Base-by-base conservation (phyloP, 495 filamentous ascomycete genomes). In the Penicillium salamii region DNA sequence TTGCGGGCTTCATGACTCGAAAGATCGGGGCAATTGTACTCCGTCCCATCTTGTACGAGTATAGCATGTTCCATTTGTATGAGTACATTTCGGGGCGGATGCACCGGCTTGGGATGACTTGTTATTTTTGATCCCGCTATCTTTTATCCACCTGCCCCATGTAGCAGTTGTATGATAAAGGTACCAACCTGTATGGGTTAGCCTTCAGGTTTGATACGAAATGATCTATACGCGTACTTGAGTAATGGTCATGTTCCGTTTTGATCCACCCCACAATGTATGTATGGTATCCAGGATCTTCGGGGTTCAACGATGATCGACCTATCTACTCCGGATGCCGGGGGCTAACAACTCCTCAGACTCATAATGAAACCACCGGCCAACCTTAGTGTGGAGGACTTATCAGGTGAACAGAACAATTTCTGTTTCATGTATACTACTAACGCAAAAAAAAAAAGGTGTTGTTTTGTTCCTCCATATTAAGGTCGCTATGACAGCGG, bases 101-200 rank as follows among this genome's bases (percentile, higher is more conserved):
- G 18, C 35, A 21, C 17, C 35, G 17, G 35, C 35, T 26, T 26
- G 4, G 8, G 3, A 8, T 8, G 23, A 3, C 23, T 26, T 26
- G 23, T 26, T 8, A 26, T 26, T 26, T 26, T 26, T 26, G 3
- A 8, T 26, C 3, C 23, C 23, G 23, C 23, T 26, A 26, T 26
- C 12, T 19, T 28, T 51, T 33, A 45, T 21, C 24, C 26, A 39
- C 34, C 49, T 44, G 23, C 49, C 49, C 21, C 17, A 44, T 39
- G 3, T 17, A 44, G 17, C 23, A 21, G 23, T 26, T 26, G 8
- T 26, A 26, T 4, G 23, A 4, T 4, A 3, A 26, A 26, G 3
- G 28, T 33, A 42, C 37, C 13, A 8, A 14, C 32, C 18, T 32
- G 29, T 32, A 32, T 11, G 12, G 12, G 23, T 8, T 26, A 26